Evolutionary conservation across 2,329 filamentous ascomycete species (phyloP), one percentile per base, ranked within the genome.

Genomic region (Fusarium caatingaense): DNA sequence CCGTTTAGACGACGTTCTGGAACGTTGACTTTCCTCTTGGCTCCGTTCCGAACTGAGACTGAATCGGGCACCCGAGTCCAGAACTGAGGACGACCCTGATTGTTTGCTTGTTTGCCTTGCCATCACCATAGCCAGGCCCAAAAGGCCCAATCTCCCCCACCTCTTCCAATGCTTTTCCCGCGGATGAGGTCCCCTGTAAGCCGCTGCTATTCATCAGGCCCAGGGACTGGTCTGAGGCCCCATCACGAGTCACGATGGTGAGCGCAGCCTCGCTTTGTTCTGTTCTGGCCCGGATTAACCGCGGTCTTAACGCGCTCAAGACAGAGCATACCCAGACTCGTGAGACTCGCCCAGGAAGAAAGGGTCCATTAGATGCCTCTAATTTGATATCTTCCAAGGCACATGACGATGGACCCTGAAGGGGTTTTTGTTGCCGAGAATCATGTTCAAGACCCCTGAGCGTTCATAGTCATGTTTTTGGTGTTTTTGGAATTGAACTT

Each of bases 161-260:
- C 57, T 69, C 60, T 53, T 61, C 64, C 66, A 49, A 59, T 60
- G 66, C 57, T 64, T 62, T 65, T 55, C 58, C 57, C 56, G 64
- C 71, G 71, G 71, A 74, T 75, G 66, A 69, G 48, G 64, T 72
- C 62, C 71, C 66, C 69, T 69, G 72, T 66, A 71, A 37, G 34
- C 34, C 34, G 57, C 72, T 67, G 69, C 56, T 65, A 60, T 62
- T 71, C 66, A 68, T 60, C 68, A 72, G 34, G 18, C 34, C 34
- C 34, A 37, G 61, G 61, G 58, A 70, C 69, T 55, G 57, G 60
- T 60, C 69, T 68, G 67, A 71, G 63, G 68, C 64, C 60, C 72
- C 69, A 74, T 74, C 64, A 60, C 69, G 64, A 71, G 70, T 72
- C 70, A 72, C 66, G 72, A 65, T 74, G 64, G 50, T 55, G 51